phyloP scores from a whole-genome alignment of 371 early-diverging fungal species.

The Apophysomyces ossiformis region DNA sequence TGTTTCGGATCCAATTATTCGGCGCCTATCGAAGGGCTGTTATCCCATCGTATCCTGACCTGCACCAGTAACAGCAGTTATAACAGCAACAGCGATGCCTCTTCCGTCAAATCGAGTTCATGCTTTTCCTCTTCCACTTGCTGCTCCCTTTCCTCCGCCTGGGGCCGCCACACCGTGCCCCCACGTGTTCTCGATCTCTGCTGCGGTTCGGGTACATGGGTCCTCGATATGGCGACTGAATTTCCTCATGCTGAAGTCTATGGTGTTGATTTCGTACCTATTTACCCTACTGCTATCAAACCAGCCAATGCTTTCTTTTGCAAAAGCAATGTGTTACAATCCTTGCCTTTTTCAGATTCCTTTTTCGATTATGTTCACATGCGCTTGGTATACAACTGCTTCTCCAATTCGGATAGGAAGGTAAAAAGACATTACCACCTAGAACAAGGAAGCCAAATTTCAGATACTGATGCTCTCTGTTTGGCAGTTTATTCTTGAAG shows the following conservation, averaged over 20 bases:
- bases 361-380: constrained; percentile 63
- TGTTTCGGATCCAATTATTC: constrained; percentile 42
- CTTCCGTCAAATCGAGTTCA: background rate
- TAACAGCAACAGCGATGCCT: background rate
- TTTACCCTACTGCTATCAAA: constrained; percentile 44
- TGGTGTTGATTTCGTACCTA: constrained; percentile 34
- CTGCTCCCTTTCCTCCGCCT: constrained; percentile 8
- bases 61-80: too few species aligned
- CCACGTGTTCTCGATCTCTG: constrained; percentile 45
- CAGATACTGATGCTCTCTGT: background rate
- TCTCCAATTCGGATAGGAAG: constrained; percentile 35
- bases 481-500: constrained; percentile 17
- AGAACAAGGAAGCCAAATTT: background rate
- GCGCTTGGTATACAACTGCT: constrained; percentile 47
- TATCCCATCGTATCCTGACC: constrained; percentile 12
- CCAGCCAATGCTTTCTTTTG: constrained; percentile 54
- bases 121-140: constrained; percentile 11
- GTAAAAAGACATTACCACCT: constrained; percentile 17
- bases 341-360: constrained; percentile 56
- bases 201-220: constrained; percentile 53
- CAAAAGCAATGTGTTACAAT: constrained; percentile 49
- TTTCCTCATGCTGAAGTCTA: constrained; percentile 57
- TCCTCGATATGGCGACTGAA: constrained; percentile 62
- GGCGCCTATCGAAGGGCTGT: constrained; percentile 40
- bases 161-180: background rate